A percentile compares a stretch with the other conserved stretches of the same genome.
phyloP scores from a whole-genome alignment of 2,329 filamentous ascomycete species.

The Elsinoe perseae region DNA sequence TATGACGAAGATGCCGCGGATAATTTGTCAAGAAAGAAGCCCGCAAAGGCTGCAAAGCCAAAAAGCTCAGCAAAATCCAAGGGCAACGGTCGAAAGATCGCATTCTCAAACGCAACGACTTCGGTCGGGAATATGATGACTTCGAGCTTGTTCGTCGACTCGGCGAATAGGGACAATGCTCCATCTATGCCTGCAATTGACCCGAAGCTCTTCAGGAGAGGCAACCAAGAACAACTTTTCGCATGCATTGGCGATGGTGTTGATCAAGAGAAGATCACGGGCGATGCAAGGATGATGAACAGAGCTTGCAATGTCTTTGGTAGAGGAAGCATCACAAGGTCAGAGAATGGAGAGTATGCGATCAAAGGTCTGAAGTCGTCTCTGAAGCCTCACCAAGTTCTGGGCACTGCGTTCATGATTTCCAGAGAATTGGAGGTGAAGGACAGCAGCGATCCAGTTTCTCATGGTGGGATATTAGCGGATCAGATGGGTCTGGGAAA shows the following conservation, averaged over 20 bases:
- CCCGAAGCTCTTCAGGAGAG: background rate
- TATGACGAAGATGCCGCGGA: background rate
- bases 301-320: slow-evolving; percentile 22
- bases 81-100: background rate
- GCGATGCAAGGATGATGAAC: slow-evolving; percentile 29
- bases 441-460: slow-evolving; percentile 21
- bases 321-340: slow-evolving; percentile 28
- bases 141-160: background rate
- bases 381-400: slow-evolving; percentile 45
- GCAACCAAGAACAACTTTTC: slow-evolving; percentile 21
- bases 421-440: slow-evolving; percentile 37
- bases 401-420: slow-evolving; percentile 49
- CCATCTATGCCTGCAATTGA: background rate
- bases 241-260: background rate
- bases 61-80: background rate
- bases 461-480: slow-evolving; percentile 36
- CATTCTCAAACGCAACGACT: slow-evolving; percentile 24
- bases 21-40: background rate
- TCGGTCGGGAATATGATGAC: background rate
- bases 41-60: background rate
- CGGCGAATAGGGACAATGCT: background rate
- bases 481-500: slow-evolving; percentile 39
- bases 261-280: slow-evolving; percentile 33
- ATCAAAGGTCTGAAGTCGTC: slow-evolving; percentile 43
- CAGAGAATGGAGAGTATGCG: slow-evolving; percentile 34